Evolutionary conservation across 257 asterid genomes (phyloP).

Genomic region (Scutellaria barbata): DNA sequence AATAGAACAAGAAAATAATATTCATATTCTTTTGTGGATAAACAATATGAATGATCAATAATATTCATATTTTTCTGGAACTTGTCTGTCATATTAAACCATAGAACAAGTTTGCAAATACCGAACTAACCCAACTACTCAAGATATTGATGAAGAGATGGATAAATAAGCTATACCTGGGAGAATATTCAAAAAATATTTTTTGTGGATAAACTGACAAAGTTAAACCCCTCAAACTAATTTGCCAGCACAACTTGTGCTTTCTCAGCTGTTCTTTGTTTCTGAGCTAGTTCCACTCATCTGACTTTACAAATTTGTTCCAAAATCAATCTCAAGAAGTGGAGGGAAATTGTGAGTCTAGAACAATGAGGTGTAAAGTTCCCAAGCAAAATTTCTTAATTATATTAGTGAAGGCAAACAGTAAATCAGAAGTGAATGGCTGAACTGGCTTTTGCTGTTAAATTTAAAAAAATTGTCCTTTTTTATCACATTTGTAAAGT

Average conservation of each 20-base stretch:
- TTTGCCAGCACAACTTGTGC: not conserved
- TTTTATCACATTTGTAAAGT: not conserved
- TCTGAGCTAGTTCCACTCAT: slow-evolving; percentile 15
- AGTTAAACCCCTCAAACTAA: not conserved
- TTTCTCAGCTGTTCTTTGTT: not conserved
- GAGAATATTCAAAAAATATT: slow-evolving; percentile 10
- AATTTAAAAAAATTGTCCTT: slow-evolving; percentile 4
- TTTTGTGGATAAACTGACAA: not conserved
- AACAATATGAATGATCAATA: too few species aligned
- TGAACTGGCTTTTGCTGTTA: not conserved
- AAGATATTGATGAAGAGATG: not conserved
- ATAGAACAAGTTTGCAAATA: not conserved
- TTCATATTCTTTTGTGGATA: too few species aligned
- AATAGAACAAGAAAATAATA: not conserved
- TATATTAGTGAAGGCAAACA: not conserved
- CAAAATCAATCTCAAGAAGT: not conserved
- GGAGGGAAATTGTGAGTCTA: slow-evolving; percentile 4
- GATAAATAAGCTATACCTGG: not conserved
- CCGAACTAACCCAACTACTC: not conserved
- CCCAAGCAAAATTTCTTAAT: not conserved
- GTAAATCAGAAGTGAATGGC: not conserved
- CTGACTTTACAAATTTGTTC: not conserved
- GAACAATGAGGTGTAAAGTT: not conserved
- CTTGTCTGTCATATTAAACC: not conserved
- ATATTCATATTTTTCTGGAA: too few species aligned